phyloP scores from a whole-genome alignment of 108 stramenopile genomes.

The Discostella stelligeroides region DNA sequence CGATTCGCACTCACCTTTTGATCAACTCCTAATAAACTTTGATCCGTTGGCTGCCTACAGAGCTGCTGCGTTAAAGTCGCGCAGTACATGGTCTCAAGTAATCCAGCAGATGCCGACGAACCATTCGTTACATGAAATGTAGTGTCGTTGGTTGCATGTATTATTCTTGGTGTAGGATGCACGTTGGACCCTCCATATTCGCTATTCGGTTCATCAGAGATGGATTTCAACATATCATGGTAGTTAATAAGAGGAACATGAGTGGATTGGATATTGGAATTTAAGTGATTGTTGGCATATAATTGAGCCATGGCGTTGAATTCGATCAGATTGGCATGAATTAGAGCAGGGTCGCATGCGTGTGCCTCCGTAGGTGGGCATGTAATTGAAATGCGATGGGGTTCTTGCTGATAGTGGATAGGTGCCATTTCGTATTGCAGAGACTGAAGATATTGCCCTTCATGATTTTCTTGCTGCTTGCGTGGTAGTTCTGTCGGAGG shows the following conservation, averaged over 20 bases:
- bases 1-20: slow-evolving; percentile 19
- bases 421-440: slow-evolving; percentile 19
- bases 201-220: too few relatives aligned
- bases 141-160: neutral
- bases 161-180: neutral
- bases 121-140: slow-evolving; percentile 12
- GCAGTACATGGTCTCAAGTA: slow-evolving; percentile 39
- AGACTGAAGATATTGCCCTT: slow-evolving; percentile 11
- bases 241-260: slow-evolving; percentile 2
- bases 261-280: neutral
- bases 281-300: slow-evolving; percentile 8
- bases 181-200: slow-evolving; percentile 7
- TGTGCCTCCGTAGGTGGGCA: slow-evolving; percentile 14
- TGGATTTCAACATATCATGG: too few relatives aligned
- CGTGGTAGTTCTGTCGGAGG: slow-evolving; percentile 21
- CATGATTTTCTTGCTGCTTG: slow-evolving; percentile 24
- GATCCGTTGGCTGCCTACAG: slow-evolving; percentile 20
- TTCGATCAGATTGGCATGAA: slow-evolving; percentile 40
- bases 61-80: slow-evolving; percentile 24
- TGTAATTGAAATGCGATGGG: neutral
- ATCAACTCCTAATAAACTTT: slow-evolving; percentile 10
- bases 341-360: slow-evolving; percentile 24
- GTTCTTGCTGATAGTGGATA: neutral
- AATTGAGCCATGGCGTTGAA: slow-evolving; percentile 53
- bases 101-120: slow-evolving; percentile 17